Evolutionary conservation across 2,329 filamentous ascomycete genomes (phyloP).

Genomic region (Phaeosphaeria sp.): DNA sequence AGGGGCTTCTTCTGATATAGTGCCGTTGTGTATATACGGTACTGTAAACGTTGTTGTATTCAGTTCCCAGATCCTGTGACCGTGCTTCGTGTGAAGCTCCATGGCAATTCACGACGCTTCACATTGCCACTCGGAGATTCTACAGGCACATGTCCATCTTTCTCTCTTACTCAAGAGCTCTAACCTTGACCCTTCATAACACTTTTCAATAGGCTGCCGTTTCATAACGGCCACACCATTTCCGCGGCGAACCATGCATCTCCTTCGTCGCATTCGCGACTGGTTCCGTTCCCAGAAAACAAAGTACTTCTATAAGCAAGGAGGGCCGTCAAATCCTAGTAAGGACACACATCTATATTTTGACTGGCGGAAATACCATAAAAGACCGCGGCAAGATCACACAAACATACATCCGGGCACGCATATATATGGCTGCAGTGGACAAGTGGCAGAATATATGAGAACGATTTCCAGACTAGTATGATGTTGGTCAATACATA

Average conservation of each 20-base stretch:
- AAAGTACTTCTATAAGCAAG: constrained; percentile 3
- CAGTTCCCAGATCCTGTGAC: not conserved
- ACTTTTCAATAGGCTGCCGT: not conserved
- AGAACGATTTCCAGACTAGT: too few relatives aligned
- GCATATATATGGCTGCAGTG: not conserved
- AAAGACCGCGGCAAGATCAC: not conserved
- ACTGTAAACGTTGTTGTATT: not conserved
- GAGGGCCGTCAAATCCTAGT: not conserved
- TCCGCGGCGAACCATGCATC: not conserved
- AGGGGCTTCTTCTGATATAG: too few relatives aligned
- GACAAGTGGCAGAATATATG: not conserved
- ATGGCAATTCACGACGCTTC: not conserved
- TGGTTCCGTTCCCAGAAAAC: constrained; percentile 5
- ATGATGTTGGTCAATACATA: too few relatives aligned
- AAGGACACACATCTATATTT: constrained; percentile 8
- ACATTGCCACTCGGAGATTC: not conserved
- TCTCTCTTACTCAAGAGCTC: not conserved
- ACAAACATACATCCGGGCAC: constrained; percentile 5
- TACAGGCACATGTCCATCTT: not conserved
- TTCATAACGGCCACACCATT: not conserved
- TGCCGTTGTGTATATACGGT: too few relatives aligned
- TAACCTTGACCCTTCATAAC: not conserved
- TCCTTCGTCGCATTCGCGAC: not conserved
- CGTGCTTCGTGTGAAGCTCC: not conserved
- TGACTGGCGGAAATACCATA: constrained; percentile 2